Percentiles rank a stretch among this genome's conserved stretches.
phyloP scores from a whole-genome alignment of 2,329 filamentous ascomycete species.

The Hymenoscyphus fructigenus region DNA sequence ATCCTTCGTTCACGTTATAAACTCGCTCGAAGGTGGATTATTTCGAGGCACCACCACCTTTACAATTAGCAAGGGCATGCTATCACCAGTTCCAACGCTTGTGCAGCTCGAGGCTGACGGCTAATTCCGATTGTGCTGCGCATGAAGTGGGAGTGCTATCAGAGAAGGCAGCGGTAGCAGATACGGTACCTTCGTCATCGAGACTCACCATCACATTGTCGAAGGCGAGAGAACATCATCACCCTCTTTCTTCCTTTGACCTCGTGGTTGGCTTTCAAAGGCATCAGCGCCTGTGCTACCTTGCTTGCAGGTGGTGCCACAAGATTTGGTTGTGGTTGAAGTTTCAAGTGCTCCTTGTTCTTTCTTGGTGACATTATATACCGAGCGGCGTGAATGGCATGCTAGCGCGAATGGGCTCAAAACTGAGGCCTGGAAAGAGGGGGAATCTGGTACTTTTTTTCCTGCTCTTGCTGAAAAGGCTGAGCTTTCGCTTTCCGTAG shows the following conservation, averaged over 20 bases:
- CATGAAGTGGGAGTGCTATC: neutral
- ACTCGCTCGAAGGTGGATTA: neutral
- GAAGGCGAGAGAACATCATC: neutral
- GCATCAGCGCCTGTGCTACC: neutral
- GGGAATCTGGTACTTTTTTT: neutral
- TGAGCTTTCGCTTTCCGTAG: constrained; percentile 21
- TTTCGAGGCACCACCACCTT: neutral
- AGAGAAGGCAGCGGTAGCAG: neutral
- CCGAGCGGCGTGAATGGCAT: neutral
- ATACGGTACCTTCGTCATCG: neutral
- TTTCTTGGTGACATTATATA: constrained; percentile 1
- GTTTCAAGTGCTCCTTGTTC: neutral
- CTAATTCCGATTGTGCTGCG: neutral
- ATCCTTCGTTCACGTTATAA: neutral
- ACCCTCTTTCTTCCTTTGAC: neutral
- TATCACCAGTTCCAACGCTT: neutral
- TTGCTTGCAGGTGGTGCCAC: neutral
- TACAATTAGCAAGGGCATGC: neutral
- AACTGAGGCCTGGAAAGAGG: constrained; percentile 1
- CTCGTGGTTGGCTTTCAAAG: neutral
- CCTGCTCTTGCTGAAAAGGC: constrained; percentile 10
- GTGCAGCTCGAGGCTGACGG: neutral
- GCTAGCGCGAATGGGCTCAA: neutral
- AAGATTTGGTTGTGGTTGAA: neutral
- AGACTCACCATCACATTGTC: neutral